Evolutionary conservation across 2,329 filamentous ascomycete genomes (phyloP), one percentile per base, ranked within the genome.

Genomic region (Colletotrichum siamense): DNA sequence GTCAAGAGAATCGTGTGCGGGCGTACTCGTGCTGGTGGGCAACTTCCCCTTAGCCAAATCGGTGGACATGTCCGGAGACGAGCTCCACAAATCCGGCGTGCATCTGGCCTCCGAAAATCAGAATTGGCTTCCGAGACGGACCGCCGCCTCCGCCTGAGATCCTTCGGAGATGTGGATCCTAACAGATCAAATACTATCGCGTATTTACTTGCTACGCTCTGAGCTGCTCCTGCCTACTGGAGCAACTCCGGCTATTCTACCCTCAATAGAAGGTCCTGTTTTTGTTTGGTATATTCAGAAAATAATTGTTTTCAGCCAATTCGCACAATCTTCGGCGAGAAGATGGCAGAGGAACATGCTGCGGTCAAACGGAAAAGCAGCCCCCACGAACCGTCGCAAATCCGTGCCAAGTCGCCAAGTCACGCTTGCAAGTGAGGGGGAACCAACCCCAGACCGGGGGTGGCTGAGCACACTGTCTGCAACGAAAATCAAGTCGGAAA

Each of bases 381-480:
- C 30, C 62, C 39, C 57, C 59, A 36, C 71, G 70, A 64, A 32
- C 62, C 26, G 30, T 30, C 32, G 64, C 10, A 61, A 65, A 28
- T 65, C 59, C 71, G 64, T n/a, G 73, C 73, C 73, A 76, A 76
- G 70, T 34, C 57, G 32, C 30, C 65, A 28, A 61, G 44, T 61
- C 26, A 15, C 69, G 44, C 34, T 59, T 34, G 22, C 5, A 24
- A 26, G 32, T 16, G 34, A 36, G 28, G 49, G 63, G 65, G 28
- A 15, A 55, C 6, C 8, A 5, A 65, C 70, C 49, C 64, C 44
- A 73, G 64, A 22, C 69, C 39, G 70, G 70, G 70, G 64, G 64
- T 73, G 73, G 73, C 70, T 76, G 70, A 69, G 73, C 70, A 76
- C 49, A 65, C 63, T 28, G 44, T 12, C 12, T 52, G 44, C 10